These are phyloP conservation scores for Colletotrichum echinochloae DNA, from an alignment of 2,329 filamentous ascomycete genomes.

Conservation along the genomic window DNA sequence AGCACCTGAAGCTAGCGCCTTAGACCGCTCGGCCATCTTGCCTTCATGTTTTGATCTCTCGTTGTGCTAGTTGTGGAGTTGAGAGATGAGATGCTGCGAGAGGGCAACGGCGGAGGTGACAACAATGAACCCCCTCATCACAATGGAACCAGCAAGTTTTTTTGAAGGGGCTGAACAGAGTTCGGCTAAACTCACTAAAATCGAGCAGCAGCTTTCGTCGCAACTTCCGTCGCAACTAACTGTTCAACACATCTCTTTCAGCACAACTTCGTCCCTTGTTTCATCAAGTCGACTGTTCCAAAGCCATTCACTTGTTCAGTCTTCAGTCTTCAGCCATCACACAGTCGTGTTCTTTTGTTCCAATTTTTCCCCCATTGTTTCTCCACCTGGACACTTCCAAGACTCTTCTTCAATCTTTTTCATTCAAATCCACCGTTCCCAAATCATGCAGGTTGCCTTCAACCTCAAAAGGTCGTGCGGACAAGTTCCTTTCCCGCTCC, in stretches of 20 bases:
- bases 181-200: not conserved
- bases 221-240: not conserved
- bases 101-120: too few relatives aligned
- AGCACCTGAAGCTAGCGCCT: slow-evolving; percentile 32
- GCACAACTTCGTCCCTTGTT: not conserved
- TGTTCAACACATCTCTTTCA: not conserved
- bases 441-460: not conserved
- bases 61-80: too few relatives aligned
- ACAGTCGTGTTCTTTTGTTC: not conserved
- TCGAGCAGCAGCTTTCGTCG: not conserved
- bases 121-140: too few relatives aligned
- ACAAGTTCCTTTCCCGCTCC: not conserved
- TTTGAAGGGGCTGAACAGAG: not conserved
- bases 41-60: not conserved
- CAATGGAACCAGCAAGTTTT: too few relatives aligned
- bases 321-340: not conserved
- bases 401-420: too few relatives aligned
- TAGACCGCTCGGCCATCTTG: slow-evolving; percentile 33
- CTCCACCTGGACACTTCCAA: not conserved
- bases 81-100: too few relatives aligned
- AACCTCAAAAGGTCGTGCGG: not conserved
- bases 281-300: not conserved
- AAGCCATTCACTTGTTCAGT: not conserved
- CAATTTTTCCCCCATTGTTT: not conserved
- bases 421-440: not conserved